Percentiles rank a stretch among this genome's conserved stretches.
Conservation (phyloP, 495 filamentous ascomycete species). For the Penicillium malachiteum region DNA sequence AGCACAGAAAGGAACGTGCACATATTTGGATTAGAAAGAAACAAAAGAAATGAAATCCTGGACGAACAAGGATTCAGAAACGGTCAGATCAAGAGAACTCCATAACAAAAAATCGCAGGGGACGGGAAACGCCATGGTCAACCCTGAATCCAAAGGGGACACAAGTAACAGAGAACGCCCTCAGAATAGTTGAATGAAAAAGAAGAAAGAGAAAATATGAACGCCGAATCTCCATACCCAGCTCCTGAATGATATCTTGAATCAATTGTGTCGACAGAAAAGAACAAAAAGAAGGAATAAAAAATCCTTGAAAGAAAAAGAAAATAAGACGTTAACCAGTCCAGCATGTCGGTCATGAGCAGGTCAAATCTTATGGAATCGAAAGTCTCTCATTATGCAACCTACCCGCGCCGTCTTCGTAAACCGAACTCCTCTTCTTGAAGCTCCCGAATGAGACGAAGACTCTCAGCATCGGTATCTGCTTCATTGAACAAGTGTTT, state of each 20-base stretch:
- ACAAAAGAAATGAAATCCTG: conserved; percentile 1
- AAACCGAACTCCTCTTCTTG: conserved; percentile 60
- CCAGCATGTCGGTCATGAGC: conserved; percentile 4
- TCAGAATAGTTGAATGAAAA: not conserved
- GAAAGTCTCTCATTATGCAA: not conserved
- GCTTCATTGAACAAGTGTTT: conserved; percentile 31
- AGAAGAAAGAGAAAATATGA: conserved; percentile 8
- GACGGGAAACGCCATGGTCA: conserved; percentile 10
- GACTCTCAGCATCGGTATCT: conserved; percentile 51
- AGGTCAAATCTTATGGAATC: not conserved
- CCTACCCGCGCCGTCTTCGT: conserved; percentile 44
- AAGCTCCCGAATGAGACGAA: conserved; percentile 56
- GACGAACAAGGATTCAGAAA: not conserved
- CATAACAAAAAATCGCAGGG: not conserved
- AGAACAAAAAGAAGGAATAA: not conserved
- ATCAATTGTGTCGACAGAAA: conserved; percentile 13
- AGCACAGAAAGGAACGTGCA: conserved; percentile 1
- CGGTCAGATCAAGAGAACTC: conserved; percentile 1
- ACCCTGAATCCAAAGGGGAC: conserved; percentile 2
- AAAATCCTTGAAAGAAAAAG: conserved; percentile 2
- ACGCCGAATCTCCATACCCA: conserved; percentile 17
- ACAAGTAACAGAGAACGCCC: conserved; percentile 10
- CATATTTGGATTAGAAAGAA: conserved; percentile 2
- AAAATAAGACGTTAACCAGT: not conserved
- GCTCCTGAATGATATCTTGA: conserved; percentile 18